Conservation (phyloP, 352 stramenopile genomes). For the Elongisporangium undulatum region DNA sequence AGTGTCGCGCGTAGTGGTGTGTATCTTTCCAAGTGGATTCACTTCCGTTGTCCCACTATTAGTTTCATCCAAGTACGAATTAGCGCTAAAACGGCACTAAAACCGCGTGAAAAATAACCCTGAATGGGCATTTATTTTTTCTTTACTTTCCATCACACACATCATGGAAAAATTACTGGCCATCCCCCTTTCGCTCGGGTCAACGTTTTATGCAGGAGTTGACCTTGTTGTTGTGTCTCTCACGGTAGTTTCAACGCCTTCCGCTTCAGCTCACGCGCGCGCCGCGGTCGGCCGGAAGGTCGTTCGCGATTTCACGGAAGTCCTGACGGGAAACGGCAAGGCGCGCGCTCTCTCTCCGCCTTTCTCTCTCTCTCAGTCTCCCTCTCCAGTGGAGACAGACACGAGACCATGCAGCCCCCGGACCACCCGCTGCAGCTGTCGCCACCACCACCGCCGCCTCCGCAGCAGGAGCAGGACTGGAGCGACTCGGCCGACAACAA, state of each 20-base stretch:
- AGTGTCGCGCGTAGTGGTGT: neutral
- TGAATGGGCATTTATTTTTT: neutral
- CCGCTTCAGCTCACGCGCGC: neutral
- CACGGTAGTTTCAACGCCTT: neutral
- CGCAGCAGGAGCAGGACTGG: conserved; percentile 32
- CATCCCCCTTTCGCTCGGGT: neutral
- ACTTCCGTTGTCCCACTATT: neutral
- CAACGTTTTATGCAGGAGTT: neutral
- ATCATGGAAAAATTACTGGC: neutral
- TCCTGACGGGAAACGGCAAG: conserved; percentile 12
- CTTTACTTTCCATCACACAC: neutral
- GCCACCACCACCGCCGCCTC: conserved; percentile 2
- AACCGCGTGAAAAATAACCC: neutral
- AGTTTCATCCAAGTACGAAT: too few relatives aligned
- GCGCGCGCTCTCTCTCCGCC: neutral
- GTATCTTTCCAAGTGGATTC: neutral
- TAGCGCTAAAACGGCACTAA: neutral
- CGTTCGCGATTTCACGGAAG: conserved; percentile 30
- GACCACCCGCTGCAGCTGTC: conserved; percentile 3
- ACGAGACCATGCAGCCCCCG: neutral
- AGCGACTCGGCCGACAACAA: conserved; percentile 66
- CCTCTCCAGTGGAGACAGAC: neutral
- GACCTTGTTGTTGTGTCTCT: neutral
- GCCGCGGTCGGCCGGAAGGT: neutral
- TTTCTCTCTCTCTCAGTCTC: conserved; percentile 1